Evolutionary conservation across 2,329 filamentous ascomycete species (phyloP).

Genomic region (Colletotrichum tabaci): DNA sequence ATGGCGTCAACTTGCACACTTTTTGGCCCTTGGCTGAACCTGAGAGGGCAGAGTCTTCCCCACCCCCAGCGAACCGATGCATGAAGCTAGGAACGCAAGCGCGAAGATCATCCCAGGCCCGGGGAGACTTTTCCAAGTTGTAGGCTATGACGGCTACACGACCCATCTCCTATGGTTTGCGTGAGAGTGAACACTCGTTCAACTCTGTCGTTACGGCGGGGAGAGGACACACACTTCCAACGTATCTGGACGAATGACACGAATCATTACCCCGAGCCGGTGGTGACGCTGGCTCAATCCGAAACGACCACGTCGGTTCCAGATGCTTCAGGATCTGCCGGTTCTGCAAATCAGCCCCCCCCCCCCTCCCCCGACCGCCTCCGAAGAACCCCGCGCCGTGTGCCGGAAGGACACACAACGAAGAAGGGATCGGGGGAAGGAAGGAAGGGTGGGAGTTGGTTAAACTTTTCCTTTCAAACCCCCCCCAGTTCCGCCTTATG

Average conservation of each 20-base stretch:
- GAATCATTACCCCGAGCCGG: not conserved
- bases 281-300: not conserved
- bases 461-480: not conserved
- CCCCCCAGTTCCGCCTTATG: conserved; percentile 6
- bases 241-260: not conserved
- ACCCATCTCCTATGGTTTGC: conserved; percentile 6
- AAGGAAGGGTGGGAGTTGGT: not conserved
- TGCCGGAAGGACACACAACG: conserved; percentile 2
- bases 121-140: conserved; percentile 29
- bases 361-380: not conserved
- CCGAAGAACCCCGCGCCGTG: conserved; percentile 24
- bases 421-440: not conserved
- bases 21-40: not conserved
- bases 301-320: conserved; percentile 18
- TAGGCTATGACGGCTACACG: not conserved
- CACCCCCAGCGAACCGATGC: conserved; percentile 18
- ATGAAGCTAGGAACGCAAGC: conserved; percentile 35
- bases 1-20: not conserved
- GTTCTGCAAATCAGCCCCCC: conserved; percentile 22
- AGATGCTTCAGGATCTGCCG: conserved; percentile 28
- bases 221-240: not conserved
- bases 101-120: conserved; percentile 35
- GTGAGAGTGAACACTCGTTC: conserved; percentile 18
- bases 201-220: not conserved
- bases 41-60: conserved; percentile 13